Base-by-base conservation (phyloP, 2,329 filamentous ascomycete genomes). In the Epicoccum nigrum region DNA sequence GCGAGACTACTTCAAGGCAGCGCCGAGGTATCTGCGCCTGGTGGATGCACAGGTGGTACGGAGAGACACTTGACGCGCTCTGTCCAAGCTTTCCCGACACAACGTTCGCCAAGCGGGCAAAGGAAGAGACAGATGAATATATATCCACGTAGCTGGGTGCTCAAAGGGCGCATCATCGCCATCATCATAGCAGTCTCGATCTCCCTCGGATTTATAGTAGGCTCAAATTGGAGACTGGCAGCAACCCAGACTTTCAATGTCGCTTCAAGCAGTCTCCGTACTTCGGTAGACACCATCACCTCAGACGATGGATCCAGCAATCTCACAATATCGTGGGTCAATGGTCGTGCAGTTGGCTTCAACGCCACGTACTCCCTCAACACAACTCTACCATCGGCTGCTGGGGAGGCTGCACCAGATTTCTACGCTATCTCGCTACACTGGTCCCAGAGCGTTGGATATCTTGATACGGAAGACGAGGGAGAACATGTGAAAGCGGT, bases 241-340 rank as follows among this genome's bases (percentile, higher is more conserved):
- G 17, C 6, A 5, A 49, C 32, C 11, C 17, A 23, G n/a, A 32
- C 45, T 3, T 38, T 31, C 27, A 2, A 16, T 2, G 23, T 20
- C 1, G 4, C 11, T 6, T 17, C 38, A 8, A 4, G n/a, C 3
- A 32, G 19, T 3, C 9, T 27, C 11, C 21, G 37, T 19, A 31
- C 25, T 8, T 21, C 25, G 1, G 9, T 19, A 1, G 11, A 21
- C 7, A 41, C 38, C n/a, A 13, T 49, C 19, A 30, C 15, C 5
- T 49, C 32, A 0, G 13, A 43, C 1, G 19, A 49, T n/a, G 38
- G 45, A 5, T 37, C 25, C 39, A 41, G 45, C 8, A 49, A 43
- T 5, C 37, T 43, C 15, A 43, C 32, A 11, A 32, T 43, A 1
- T 30, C 17, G 5, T 43, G 38, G 39, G n/a, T 13, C 11, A 30